Base-by-base conservation (phyloP, 495 filamentous ascomycete genomes). In the Astrocystis sublimbata region DNA sequence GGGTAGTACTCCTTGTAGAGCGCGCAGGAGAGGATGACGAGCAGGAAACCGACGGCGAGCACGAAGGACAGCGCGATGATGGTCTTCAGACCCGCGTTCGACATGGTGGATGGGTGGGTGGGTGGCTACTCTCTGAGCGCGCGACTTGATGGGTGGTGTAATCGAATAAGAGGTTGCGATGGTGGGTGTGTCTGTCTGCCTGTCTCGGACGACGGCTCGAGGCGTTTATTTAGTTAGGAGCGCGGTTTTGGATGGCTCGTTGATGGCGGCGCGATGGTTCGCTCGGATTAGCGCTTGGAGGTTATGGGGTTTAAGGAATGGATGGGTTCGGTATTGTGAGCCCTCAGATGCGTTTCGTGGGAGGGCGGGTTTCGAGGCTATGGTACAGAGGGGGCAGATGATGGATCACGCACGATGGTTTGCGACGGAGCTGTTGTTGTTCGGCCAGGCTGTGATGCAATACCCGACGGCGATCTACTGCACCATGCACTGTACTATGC, bases 1-100 rank as follows among this genome's bases (percentile, higher is more conserved):
- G 94, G 90, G 68, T 93, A 90, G 85, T 96, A 98, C 73, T 91
- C 90, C 61, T 92, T 81, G 82, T 87, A 98, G 54, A 98, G 88
- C 31, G 96, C 94, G 70, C 92, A 94, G 62, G 92, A 97, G 71
- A 98, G 90, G 78, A 98, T 98, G 45, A 98, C 93, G 63, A 98
- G 92, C 70, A 98, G 91, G 84, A 98, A 98, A 70, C 94, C 94
- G 73, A 98, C 94, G 62, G 96, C 96, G 58, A 98, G 91, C 71
- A 98, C 96, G 79, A 98, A 98, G 67, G 94, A 97, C 68, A 98
- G 92, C 54, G 89, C 91, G 78, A 98, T 98, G 79, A 98, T 98
- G 68, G 96, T 98, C 78, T 96, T 96, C 64, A 98, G 87, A 73
- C 94, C 93, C 68, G 92, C 89, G 68, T 88, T 64, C 61, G 79